Evolutionary conservation across 306 rosid species (phyloP), one percentile per base, ranked within the genome.

Genomic region (Castanea sativa): DNA sequence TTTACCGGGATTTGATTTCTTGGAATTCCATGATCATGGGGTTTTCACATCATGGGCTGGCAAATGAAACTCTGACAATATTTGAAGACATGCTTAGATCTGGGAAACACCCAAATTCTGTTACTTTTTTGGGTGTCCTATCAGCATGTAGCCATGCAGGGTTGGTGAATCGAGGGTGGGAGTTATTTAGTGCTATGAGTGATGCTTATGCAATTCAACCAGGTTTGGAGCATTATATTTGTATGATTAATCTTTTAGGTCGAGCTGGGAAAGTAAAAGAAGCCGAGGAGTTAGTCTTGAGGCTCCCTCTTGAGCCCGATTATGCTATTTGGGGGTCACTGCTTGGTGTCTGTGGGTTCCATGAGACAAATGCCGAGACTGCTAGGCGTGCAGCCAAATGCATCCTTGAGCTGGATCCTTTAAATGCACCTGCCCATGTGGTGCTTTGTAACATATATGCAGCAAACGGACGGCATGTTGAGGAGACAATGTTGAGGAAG

Each of bases 1-100:
- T 63, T 72, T 64, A 25, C 38, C 78, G 80, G 80, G 94, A 93
- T 80, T 68, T 71, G 63, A 67, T 93, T 77, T 89, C 93, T 10
- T 93, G 98, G 97, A 93, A 93, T 79, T 76, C 94, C 79, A 87
- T 91, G 89, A 89, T 89, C 74, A 85, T 83, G 90, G 93, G 92
- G 71, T 84, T 89, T 77, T 87, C 97, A 57, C 83, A 87, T 76
- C 86, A 93, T 73, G 98, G 98, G 71, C 81, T 69, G 69, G 81
- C 81, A 15, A 60, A 74, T 20, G 81, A 86, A 32, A 70, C 91
- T 73, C 71, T 91, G 57, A 78, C 75, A 79, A 16, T 82, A 74
- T 88, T 85, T n/a, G 85, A 85, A 81, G 80, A 82, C 58, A 91
- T 91, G 98, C 85, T 87, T 75, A 81, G 79, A 77, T 77, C 74